phyloP scores from a whole-genome alignment of 345 rosid genomes.

The Citrus sp. region DNA sequence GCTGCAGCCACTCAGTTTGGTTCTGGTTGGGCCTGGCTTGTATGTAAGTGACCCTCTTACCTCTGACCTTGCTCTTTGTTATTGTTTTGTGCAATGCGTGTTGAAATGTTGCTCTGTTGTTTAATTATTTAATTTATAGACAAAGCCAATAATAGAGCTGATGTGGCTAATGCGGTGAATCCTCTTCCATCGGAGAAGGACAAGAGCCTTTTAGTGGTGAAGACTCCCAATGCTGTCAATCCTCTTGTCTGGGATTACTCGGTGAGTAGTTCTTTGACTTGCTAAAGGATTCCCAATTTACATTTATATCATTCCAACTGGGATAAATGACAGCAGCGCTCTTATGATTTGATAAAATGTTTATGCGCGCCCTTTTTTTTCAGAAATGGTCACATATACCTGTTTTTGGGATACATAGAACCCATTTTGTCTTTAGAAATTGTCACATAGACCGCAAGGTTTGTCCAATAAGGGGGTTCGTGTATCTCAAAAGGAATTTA shows the following conservation, averaged over 20 bases:
- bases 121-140: slow-evolving; percentile 36
- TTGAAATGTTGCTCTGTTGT: neutral
- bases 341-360: too few relatives aligned
- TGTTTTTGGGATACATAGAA: too few relatives aligned
- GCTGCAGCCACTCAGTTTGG: slow-evolving; percentile 90
- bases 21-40: slow-evolving; percentile 99
- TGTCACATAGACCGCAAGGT: too few relatives aligned
- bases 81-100: neutral
- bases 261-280: slow-evolving; percentile 39
- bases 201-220: slow-evolving; percentile 74
- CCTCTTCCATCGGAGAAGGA: slow-evolving; percentile 70
- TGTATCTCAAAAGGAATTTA: too few relatives aligned
- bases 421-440: too few relatives aligned
- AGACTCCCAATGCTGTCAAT: slow-evolving; percentile 90
- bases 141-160: slow-evolving; percentile 61
- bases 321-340: too few relatives aligned
- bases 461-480: too few relatives aligned
- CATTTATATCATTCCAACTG: neutral
- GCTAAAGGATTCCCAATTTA: neutral
- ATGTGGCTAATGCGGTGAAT: slow-evolving; percentile 61
- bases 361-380: too few relatives aligned
- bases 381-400: too few relatives aligned
- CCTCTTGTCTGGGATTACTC: slow-evolving; percentile 90
- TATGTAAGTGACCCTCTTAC: slow-evolving; percentile 43
- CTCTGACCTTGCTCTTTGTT: neutral